phyloP scores from a whole-genome alignment of 2,329 filamentous ascomycete species.

The Fusarium falciforme region DNA sequence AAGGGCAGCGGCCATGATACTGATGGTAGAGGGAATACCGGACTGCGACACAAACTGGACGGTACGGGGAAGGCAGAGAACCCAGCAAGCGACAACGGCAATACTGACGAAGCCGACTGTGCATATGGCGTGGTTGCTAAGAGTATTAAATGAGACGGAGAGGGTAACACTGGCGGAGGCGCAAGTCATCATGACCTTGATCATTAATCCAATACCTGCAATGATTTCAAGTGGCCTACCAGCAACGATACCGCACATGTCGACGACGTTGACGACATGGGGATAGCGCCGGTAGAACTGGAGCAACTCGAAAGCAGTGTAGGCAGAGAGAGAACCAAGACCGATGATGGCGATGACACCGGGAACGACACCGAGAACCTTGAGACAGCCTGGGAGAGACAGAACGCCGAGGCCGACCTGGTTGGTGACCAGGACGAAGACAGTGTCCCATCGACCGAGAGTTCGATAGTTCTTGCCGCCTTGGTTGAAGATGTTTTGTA shows the following conservation, averaged over 20 bases:
- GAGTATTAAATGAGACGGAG: conserved; percentile 74
- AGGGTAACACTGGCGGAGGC: conserved; percentile 73
- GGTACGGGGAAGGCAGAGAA: conserved; percentile 73
- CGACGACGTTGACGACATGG: conserved; percentile 75
- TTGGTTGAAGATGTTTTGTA: conserved; percentile 42
- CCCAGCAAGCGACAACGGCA: conserved; percentile 67
- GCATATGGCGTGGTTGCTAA: conserved; percentile 69
- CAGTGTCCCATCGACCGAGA: conserved; percentile 41
- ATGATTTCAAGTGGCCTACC: conserved; percentile 37
- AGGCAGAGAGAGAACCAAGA: conserved; percentile 73
- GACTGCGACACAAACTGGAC: conserved; percentile 56
- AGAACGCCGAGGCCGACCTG: conserved; percentile 56
- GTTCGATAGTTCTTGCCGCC: conserved; percentile 46
- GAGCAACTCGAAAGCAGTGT: conserved; percentile 58
- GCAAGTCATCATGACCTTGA: conserved; percentile 78
- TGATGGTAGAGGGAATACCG: conserved; percentile 43
- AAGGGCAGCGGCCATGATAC: conserved; percentile 43
- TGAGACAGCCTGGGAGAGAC: conserved; percentile 77
- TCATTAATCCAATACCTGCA: conserved; percentile 69
- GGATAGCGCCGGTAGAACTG: conserved; percentile 76
- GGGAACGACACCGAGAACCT: conserved; percentile 73
- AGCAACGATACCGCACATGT: conserved; percentile 69
- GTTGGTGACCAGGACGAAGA: conserved; percentile 45
- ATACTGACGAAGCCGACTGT: conserved; percentile 74
- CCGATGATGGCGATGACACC: conserved; percentile 76